A percentile compares a stretch with the other conserved stretches of the same genome.
Evolutionary conservation across 129 eudicot species (phyloP).

Genomic region (Helianthus tuberosus): DNA sequence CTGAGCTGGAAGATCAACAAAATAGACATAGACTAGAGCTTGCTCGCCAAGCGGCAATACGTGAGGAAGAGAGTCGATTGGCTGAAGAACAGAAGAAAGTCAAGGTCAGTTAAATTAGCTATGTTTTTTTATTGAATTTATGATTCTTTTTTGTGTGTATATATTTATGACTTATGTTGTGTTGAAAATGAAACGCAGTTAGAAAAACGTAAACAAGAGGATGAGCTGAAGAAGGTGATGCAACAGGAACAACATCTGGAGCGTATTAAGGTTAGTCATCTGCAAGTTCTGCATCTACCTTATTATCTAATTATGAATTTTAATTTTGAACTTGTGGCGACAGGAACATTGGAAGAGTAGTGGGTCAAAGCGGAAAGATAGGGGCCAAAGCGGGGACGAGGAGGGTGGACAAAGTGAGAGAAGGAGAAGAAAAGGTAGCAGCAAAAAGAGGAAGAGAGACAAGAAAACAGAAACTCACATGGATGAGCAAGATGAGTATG

Average conservation of each 20-base stretch:
- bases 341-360: slow-evolving; percentile 94
- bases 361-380: slow-evolving; percentile 78
- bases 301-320: neutral
- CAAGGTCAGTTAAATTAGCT: slow-evolving; percentile 49
- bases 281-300: neutral
- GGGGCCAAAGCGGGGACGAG: slow-evolving; percentile 69
- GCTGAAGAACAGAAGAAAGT: slow-evolving; percentile 88
- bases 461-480: slow-evolving; percentile 63
- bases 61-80: slow-evolving; percentile 80
- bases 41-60: slow-evolving; percentile 80
- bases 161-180: slow-evolving; percentile 24
- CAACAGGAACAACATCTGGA: slow-evolving; percentile 82
- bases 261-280: slow-evolving; percentile 70
- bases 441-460: slow-evolving; percentile 80
- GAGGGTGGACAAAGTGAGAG: slow-evolving; percentile 74
- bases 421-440: slow-evolving; percentile 72
- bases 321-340: neutral
- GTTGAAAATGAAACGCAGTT: slow-evolving; percentile 51
- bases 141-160: slow-evolving; percentile 10
- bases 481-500: slow-evolving; percentile 73
- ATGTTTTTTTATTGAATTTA: neutral
- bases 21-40: slow-evolving; percentile 75
- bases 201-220: slow-evolving; percentile 92
- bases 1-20: slow-evolving; percentile 83
- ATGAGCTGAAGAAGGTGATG: slow-evolving; percentile 82